Conservation (phyloP, 306 rosid genomes). For the Begonia loranthoides region DNA sequence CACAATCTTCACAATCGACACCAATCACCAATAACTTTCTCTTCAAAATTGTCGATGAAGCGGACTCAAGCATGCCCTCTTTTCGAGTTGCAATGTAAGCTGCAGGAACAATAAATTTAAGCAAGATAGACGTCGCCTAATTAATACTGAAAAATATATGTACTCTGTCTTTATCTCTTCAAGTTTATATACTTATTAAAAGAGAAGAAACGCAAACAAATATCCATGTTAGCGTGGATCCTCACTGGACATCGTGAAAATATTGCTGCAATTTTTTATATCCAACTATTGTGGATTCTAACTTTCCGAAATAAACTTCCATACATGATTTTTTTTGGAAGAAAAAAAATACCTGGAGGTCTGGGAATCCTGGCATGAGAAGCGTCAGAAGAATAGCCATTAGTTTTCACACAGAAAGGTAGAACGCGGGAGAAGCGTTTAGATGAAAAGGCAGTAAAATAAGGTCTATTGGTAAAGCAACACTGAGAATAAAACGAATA, state of each 20-base stretch:
- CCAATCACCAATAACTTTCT: slow-evolving; percentile 41
- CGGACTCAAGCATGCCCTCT: slow-evolving; percentile 6
- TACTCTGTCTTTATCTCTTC: neutral
- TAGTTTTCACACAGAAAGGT: slow-evolving; percentile 35
- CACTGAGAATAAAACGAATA: slow-evolving; percentile 8
- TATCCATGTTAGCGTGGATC: no score
- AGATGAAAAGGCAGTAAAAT: slow-evolving; percentile 23
- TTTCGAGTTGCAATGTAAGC: slow-evolving; percentile 28
- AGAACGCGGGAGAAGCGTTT: slow-evolving; percentile 23
- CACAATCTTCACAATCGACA: slow-evolving; percentile 24
- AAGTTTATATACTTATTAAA: no score
- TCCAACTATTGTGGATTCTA: no score
- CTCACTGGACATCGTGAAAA: no score
- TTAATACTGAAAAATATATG: neutral
- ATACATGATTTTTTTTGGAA: no score
- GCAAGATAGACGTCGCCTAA: slow-evolving; percentile 3
- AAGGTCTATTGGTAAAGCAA: slow-evolving; percentile 12
- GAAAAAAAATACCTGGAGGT: slow-evolving; percentile 5
- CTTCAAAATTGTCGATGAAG: slow-evolving; percentile 21
- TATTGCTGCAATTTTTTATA: no score
- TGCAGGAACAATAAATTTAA: slow-evolving; percentile 5
- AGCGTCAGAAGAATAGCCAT: slow-evolving; percentile 33
- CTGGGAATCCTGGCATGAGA: slow-evolving; percentile 27
- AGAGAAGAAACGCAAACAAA: no score
- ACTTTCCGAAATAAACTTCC: no score